Evolutionary conservation across 331 rosid genomes (phyloP), one percentile per base, ranked within the genome.

Genomic region (Telfairia occidentalis): DNA sequence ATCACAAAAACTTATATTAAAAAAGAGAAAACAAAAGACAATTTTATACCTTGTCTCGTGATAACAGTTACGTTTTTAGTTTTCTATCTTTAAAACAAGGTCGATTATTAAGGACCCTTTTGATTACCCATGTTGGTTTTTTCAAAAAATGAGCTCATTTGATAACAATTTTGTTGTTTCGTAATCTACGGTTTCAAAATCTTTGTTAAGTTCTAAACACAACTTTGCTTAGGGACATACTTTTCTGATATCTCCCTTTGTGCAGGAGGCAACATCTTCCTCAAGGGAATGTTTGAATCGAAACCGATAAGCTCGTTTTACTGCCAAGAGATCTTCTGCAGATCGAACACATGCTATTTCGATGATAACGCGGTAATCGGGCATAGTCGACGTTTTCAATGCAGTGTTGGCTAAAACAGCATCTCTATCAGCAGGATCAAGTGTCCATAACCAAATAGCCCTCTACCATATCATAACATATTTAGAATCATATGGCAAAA

Each of bases 341-440:
- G 81, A 83, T 54, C 78, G 77, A 5, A 86, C 76, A 78, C 87
- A 86, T 67, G 70, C 81, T 61, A 79, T 86, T 67, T 86, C 89
- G 73, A 81, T 54, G 12, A 86, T 76, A 5, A 80, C 73, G 32
- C 80, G 83, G 65, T 81, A 77, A 84, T 84, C 84, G 13, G 73
- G 77, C 26, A n/a, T n/a, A n/a, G 13, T 35, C 69, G 37, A 65
- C 28, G 81, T 77, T 73, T 76, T 76, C 24, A 84, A 69, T 76
- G 75, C 86, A 35, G 76, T 75, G 0, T 84, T 78, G 7, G 81
- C 78, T 40, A 75, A 57, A 71, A 67, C 49, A 5, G 87, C 90
- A 67, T 84, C 87, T 73, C 90, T 78, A 78, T 80, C 86, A 65
- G 87, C 82, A 79, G 87, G 83, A 78, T 84, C 90, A 82, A 82